Evolutionary conservation across 345 rosid species (phyloP).

Genomic region (Dimocarpus longan): DNA sequence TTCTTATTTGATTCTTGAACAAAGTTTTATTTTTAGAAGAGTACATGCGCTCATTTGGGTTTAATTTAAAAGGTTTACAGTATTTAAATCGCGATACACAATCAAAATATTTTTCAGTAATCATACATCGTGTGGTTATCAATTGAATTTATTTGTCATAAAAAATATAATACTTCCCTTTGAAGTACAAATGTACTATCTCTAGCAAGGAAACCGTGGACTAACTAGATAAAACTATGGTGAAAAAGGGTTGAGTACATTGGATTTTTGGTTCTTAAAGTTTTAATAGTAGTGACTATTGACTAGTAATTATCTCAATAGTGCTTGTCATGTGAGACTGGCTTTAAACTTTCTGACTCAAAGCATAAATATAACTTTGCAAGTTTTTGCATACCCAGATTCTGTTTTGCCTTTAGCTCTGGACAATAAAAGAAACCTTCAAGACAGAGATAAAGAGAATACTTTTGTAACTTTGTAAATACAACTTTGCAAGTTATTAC

Average conservation of each 20-base stretch:
- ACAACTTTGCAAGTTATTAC: background rate
- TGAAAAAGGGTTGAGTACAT: background rate
- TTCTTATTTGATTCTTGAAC: no score
- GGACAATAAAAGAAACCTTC: background rate
- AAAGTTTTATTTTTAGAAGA: background rate
- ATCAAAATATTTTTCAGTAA: background rate
- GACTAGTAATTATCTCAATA: background rate
- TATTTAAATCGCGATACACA: background rate
- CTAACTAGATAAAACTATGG: background rate
- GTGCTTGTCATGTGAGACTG: constrained; percentile 6
- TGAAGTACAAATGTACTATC: background rate
- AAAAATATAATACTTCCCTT: background rate
- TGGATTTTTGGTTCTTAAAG: background rate
- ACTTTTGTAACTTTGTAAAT: background rate
- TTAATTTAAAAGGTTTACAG: background rate
- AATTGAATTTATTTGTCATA: background rate
- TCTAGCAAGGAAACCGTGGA: background rate
- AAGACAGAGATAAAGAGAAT: background rate
- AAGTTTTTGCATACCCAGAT: background rate
- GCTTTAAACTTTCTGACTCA: background rate
- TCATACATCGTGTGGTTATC: background rate
- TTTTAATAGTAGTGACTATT: background rate
- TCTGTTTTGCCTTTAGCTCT: background rate
- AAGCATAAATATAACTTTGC: background rate
- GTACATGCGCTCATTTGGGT: background rate